Evolutionary conservation across 768 basidiomycete species (phyloP), one percentile per base, ranked within the genome.

Genomic region (Podaxis sp.): DNA sequence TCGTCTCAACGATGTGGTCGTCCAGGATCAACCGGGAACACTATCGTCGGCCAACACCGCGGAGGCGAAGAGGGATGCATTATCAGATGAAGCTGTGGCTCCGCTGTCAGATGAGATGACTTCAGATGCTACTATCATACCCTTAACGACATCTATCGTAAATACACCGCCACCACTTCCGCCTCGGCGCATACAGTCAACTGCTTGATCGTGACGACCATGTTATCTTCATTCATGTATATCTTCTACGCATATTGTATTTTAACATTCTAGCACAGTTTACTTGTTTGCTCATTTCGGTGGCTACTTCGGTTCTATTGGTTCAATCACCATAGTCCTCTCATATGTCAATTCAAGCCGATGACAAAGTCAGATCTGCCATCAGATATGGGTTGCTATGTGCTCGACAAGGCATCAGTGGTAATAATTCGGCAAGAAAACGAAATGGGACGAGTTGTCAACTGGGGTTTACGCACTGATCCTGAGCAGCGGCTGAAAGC

Each of bases 131-230:
- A n/a, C 27, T 54, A 7, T 57, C 37, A 50, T 40, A 14, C 9
- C 53, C 37, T 16, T 63, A 28, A 55, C 38, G n/a, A 48, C 57
- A 37, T 35, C 57, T 9, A 57, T 13, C 13, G 37, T 21, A 1
- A 61, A 62, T 50, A 50, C 63, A 47, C 67, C 71, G n/a, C 71
- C 71, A 38, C 66, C 71, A 11, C 62, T 72, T 32, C 71, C 71
- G 13, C 71, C 71, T 62, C 71, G 71, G 48, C 70, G 65, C 25
- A 60, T 67, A 56, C 65, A 63, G 37, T 65, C 68, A 9, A 59
- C 67, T 51, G 63, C 66, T 27, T 67, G 57, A 66, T 57, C 50
- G 44, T 50, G 28, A 48, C 16, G 36, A 21, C 47, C 23, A 42
- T 37, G 25, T 32, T 57, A 32, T 47, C n/a, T 47, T 42, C 23